Evolutionary conservation across 768 basidiomycete genomes (phyloP), one percentile per base, ranked within the genome.

Genomic region (Mycena polygramma): DNA sequence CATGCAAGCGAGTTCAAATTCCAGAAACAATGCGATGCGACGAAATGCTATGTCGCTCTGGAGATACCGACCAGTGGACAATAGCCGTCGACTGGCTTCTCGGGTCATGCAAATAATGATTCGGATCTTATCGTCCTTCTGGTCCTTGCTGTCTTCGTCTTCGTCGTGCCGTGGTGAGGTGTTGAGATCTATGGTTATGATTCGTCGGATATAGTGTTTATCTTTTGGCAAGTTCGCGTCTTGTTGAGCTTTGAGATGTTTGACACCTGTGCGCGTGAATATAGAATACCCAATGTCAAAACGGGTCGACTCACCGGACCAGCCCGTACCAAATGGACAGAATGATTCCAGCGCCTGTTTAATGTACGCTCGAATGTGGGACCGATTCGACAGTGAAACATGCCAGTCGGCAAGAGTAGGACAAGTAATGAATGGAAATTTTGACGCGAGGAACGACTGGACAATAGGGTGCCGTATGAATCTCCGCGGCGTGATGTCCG

Each of bases 1-100:
- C 46, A 41, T 41, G 20, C 49, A 19, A 13, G 46, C 57, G 3
- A 68, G 7, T 30, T 68, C 66, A n/a, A 68, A 68, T 52, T 68
- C 66, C 30, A 30, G 9, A 41, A 19, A 69, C 10, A 60, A 60
- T 3, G 54, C 53, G 35, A 69, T 46, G 5, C 68, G 57, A 30
- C 52, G 49, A 46, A 59, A 68, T 45, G 41, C 45, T 24, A 68
- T 68, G 30, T 68, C 66, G 45, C 57, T 68, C 43, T 68, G 66
- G n/a, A 68, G 43, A 39, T 59, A 57, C 11, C 37, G 35, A 19
- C 55, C 20, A 4, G 55, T 10, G 8, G 20, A 8, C 10, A 54
- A 9, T 36, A 54, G 15, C 6, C 53, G 53, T 10, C 10, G 15
- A 20, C 53, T 54, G 30, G 6, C 30, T 30, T 54, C 36, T 9